phyloP scores from a whole-genome alignment of 2,329 filamentous ascomycete genomes.

The Colletotrichum trifolii region DNA sequence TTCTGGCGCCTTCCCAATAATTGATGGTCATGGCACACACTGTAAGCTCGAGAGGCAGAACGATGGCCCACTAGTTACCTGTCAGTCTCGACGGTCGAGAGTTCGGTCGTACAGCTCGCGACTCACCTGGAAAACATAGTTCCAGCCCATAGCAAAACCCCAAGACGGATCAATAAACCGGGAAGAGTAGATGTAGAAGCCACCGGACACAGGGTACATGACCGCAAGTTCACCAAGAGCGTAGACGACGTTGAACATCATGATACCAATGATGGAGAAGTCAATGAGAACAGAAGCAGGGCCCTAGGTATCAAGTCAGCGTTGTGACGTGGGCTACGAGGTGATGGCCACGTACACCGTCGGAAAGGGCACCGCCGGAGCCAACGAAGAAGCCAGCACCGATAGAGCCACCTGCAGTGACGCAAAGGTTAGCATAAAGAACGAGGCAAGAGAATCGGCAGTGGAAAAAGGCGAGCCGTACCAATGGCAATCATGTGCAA shows the following conservation, averaged over 20 bases:
- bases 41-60: slow-evolving; percentile 60
- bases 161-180: slow-evolving; percentile 69
- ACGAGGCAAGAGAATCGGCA: background rate
- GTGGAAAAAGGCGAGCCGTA: background rate
- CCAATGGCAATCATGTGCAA: slow-evolving; percentile 64
- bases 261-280: slow-evolving; percentile 62
- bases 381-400: slow-evolving; percentile 73
- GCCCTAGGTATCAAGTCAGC: slow-evolving; percentile 39
- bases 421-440: background rate
- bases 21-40: slow-evolving; percentile 60
- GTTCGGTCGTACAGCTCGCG: too few relatives aligned
- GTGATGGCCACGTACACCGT: slow-evolving; percentile 51
- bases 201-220: slow-evolving; percentile 66
- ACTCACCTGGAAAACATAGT: slow-evolving; percentile 56
- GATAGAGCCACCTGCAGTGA: slow-evolving; percentile 52
- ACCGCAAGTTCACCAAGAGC: slow-evolving; percentile 69
- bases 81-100: background rate
- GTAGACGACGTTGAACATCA: slow-evolving; percentile 68
- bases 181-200: slow-evolving; percentile 67
- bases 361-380: slow-evolving; percentile 61
- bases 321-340: background rate
- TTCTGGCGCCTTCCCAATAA: slow-evolving; percentile 55
- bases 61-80: slow-evolving; percentile 52
- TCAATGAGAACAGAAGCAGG: slow-evolving; percentile 50
- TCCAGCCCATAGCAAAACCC: slow-evolving; percentile 63